A percentile compares a stretch with the other conserved stretches of the same genome.
Conservation (phyloP, 2,329 filamentous ascomycete genomes). For the Aspergillus pseudoglaucus region DNA sequence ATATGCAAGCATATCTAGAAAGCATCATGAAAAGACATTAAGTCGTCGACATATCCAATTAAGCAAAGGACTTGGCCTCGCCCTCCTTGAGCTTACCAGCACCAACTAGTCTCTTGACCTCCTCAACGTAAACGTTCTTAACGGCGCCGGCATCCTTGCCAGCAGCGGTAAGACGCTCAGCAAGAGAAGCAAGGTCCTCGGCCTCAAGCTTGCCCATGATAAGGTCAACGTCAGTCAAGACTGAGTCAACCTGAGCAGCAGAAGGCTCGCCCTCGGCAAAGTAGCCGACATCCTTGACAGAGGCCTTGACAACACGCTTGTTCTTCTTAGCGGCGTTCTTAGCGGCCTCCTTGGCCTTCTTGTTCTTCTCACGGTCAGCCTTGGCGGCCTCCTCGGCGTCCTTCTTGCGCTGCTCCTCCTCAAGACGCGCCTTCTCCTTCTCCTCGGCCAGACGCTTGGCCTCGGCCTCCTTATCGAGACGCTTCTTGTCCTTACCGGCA, state of each 20-base stretch:
- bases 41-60: constrained; percentile 5
- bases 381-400: constrained; percentile 86
- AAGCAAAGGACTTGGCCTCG: constrained; percentile 59
- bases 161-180: constrained; percentile 68
- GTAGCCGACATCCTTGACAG: constrained; percentile 97
- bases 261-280: constrained; percentile 66
- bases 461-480: constrained; percentile 80
- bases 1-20: background rate
- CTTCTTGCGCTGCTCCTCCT: constrained; percentile 70
- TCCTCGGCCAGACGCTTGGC: constrained; percentile 84
- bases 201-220: constrained; percentile 82
- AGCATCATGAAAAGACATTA: background rate
- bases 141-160: constrained; percentile 77
- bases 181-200: constrained; percentile 81
- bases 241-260: constrained; percentile 71
- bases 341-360: constrained; percentile 97
- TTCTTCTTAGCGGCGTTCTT: constrained; percentile 99
- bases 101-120: constrained; percentile 69
- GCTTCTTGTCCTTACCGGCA: constrained; percentile 94
- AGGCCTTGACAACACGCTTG: constrained; percentile 90
- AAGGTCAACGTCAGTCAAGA: constrained; percentile 77
- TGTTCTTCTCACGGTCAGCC: constrained; percentile 69
- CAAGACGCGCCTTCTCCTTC: constrained; percentile 73
- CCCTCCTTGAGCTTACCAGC: constrained; percentile 82
- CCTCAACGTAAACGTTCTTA: constrained; percentile 71